These are phyloP conservation scores for Scheffersomyces insectosa DNA, from an alignment of 1,139 yeast species.

Conservation along the genomic window DNA sequence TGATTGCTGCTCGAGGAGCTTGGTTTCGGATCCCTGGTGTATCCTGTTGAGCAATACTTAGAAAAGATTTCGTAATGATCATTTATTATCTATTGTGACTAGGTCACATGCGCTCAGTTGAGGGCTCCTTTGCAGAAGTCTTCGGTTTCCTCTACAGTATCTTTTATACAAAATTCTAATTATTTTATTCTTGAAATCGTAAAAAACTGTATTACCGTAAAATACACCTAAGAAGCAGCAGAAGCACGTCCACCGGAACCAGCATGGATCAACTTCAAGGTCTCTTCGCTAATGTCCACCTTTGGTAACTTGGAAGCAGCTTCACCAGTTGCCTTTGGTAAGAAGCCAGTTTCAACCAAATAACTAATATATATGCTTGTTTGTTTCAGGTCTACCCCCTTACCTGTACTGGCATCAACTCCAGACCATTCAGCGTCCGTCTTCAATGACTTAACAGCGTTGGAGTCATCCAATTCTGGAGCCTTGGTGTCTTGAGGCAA, in stretches of 20 bases:
- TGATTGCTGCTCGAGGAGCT: too few relatives aligned
- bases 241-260: constrained; percentile 90
- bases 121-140: too few relatives aligned
- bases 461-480: constrained; percentile 88
- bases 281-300: constrained; percentile 54
- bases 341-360: constrained; percentile 74
- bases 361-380: constrained; percentile 80
- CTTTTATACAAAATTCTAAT: too few relatives aligned
- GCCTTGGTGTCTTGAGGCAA: constrained; percentile 90
- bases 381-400: constrained; percentile 66
- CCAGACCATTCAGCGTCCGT: constrained; percentile 66
- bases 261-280: constrained; percentile 62
- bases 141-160: too few relatives aligned
- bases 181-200: too few relatives aligned
- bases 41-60: too few relatives aligned
- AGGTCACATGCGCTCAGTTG: too few relatives aligned
- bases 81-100: too few relatives aligned
- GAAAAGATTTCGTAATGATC: too few relatives aligned
- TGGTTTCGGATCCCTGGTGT: too few relatives aligned
- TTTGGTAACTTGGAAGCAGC: constrained; percentile 57
- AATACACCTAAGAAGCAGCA: constrained; percentile 31
- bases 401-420: constrained; percentile 64
- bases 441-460: constrained; percentile 66
- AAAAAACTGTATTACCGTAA: too few relatives aligned
- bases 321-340: constrained; percentile 55